A percentile compares a stretch with the other conserved stretches of the same genome.
Evolutionary conservation across 768 basidiomycete genomes (phyloP).

Genomic region (Hygrocybe punicea): DNA sequence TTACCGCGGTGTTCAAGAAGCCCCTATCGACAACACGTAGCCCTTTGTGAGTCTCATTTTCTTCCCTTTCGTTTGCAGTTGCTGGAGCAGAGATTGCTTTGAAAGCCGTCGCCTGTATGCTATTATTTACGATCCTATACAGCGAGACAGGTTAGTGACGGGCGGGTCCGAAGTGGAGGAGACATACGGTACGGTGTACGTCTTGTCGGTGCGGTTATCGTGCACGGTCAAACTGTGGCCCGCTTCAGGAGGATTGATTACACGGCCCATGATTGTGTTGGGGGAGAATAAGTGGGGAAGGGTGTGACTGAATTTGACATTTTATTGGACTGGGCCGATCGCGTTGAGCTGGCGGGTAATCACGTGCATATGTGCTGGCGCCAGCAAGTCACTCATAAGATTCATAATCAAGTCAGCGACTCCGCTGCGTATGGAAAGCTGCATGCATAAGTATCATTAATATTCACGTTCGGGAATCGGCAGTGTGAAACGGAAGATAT

Average conservation of each 20-base stretch:
- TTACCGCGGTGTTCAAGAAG: constrained; percentile 79
- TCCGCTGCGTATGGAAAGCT: too few species aligned
- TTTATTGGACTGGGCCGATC: neutral
- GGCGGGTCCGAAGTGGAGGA: neutral
- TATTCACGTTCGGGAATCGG: neutral
- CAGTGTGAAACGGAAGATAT: neutral
- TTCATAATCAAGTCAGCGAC: too few species aligned
- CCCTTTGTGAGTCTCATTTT: constrained; percentile 82
- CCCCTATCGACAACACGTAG: constrained; percentile 76
- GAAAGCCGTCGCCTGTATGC: constrained; percentile 76
- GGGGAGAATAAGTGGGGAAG: neutral
- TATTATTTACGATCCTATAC: constrained; percentile 73
- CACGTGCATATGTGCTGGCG: neutral
- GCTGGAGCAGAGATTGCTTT: constrained; percentile 64
- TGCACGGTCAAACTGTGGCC: constrained; percentile 55
- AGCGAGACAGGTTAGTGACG: neutral
- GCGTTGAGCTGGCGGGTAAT: neutral
- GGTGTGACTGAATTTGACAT: neutral
- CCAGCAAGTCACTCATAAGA: too few species aligned
- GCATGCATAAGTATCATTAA: too few species aligned
- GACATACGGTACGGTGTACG: constrained; percentile 69
- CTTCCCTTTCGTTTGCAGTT: constrained; percentile 60
- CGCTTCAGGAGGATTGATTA: constrained; percentile 1
- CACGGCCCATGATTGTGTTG: constrained; percentile 8
- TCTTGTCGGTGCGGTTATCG: constrained; percentile 84